Evolutionary conservation across 108 stramenopile genomes (phyloP).

Genomic region (Epithemia pelagica): DNA sequence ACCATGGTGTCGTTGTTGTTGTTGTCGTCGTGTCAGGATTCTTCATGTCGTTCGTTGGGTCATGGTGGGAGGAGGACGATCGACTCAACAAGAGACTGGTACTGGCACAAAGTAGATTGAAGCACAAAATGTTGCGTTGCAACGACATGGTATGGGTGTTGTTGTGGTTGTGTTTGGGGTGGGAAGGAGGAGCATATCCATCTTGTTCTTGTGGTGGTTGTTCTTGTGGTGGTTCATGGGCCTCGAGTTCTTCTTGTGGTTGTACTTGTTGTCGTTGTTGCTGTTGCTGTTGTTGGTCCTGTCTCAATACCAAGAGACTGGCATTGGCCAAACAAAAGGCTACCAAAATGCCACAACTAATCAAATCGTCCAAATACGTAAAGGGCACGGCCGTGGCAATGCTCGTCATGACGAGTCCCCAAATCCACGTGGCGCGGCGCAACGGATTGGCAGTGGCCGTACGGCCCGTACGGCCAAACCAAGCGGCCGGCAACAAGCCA

Average conservation of each 20-base stretch:
- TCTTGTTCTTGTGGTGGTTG: neutral
- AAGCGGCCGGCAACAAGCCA: conserved; percentile 67
- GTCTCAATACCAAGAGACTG: conserved; percentile 48
- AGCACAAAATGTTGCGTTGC: neutral
- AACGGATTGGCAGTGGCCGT: conserved; percentile 10
- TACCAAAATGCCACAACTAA: conserved; percentile 73
- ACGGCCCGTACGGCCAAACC: conserved; percentile 56
- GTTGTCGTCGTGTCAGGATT: too few species aligned
- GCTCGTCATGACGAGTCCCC: conserved; percentile 64
- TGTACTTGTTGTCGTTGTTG: neutral
- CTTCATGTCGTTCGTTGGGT: too few species aligned
- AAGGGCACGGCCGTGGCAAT: conserved; percentile 84
- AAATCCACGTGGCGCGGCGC: conserved; percentile 51
- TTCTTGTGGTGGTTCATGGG: conserved; percentile 19
- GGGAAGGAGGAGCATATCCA: too few species aligned
- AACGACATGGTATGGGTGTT: too few species aligned
- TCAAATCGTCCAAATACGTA: conserved; percentile 64
- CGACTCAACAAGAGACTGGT: neutral
- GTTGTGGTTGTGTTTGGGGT: too few species aligned
- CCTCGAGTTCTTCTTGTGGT: conserved; percentile 9
- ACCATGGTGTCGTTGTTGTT: neutral
- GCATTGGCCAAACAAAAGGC: conserved; percentile 69
- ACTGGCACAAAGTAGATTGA: neutral
- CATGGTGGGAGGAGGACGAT: too few species aligned
- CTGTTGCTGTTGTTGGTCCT: conserved; percentile 22